Base-by-base conservation (phyloP, 441 rosid species). In the Mallotus repandus region DNA sequence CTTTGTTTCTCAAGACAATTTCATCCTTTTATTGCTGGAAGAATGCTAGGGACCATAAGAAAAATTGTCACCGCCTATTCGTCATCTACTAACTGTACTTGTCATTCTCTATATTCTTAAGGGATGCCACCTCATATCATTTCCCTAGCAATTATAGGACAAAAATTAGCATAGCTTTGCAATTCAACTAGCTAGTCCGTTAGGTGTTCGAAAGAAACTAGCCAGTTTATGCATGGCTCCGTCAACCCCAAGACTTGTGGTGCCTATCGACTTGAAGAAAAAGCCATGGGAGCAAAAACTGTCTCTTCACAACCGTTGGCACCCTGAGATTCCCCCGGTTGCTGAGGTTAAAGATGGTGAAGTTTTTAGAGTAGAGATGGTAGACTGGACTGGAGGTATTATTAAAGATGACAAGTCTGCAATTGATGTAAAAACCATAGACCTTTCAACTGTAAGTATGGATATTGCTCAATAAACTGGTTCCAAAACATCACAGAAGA, bases 271-370 rank as follows among this genome's bases (percentile, higher is more conserved):
- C 67, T 43, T 86, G 79, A 84, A 78, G 81, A 88, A 79, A 83
- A 83, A 84, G 77, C 92, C 91, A 80, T 80, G 89, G 86, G 84
- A 91, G 76, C 97, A 89, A 78, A 54, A 76, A 62, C 68, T 71
- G 19, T 88, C 94, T 16, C 90, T 92, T 12, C 99, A 92, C 81
- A 95, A 95, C 72, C 86, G 97, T 53, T 92, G 99, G 98, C 99
- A 94, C 80, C 97, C 93, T 3, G 85, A 86, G 65, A 89, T 94
- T 60, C 92, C 92, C 4, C 74, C 89, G 0, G 86, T 88, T 8
- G 86, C 82, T 4, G 79, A 86, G 62, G 93, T 89, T 54, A 83
- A 35, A 62, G 74, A 63, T 50, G 82, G 84, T 9, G 96, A 93
- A 81, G 71, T 91, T 4, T 89, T 91, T 72, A 82, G 90, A 65